phyloP scores from a whole-genome alignment of 495 filamentous ascomycete species.

The Aspergillus egyptiacus region DNA sequence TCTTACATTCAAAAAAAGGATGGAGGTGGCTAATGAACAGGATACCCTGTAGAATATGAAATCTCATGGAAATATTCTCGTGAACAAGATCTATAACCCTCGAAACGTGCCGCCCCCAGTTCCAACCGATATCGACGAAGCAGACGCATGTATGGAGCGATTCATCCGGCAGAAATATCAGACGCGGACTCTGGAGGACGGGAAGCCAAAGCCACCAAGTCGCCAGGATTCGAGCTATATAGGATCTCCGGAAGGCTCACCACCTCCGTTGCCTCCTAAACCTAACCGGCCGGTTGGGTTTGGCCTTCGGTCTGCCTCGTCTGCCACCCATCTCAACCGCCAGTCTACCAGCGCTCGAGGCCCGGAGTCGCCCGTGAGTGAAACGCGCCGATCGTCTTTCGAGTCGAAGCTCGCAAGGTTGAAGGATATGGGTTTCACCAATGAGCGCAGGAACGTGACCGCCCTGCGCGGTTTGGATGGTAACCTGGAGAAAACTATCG shows the following conservation, averaged over 20 bases:
- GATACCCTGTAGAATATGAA: constrained; percentile 69
- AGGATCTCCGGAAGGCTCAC: constrained; percentile 44
- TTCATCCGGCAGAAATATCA: constrained; percentile 95
- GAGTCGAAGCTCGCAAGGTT: constrained; percentile 69
- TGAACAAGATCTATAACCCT: constrained; percentile 85
- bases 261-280: constrained; percentile 82
- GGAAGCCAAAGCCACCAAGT: constrained; percentile 43
- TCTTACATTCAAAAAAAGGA: neutral
- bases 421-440: constrained; percentile 86
- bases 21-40: constrained; percentile 16
- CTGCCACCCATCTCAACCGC: constrained; percentile 52
- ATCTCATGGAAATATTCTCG: constrained; percentile 74
- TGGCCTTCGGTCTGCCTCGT: constrained; percentile 62
- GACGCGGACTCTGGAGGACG: constrained; percentile 51
- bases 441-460: constrained; percentile 72
- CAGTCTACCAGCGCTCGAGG: constrained; percentile 22
- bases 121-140: constrained; percentile 84
- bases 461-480: constrained; percentile 76
- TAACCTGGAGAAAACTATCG: constrained; percentile 76
- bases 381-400: constrained; percentile 34
- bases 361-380: constrained; percentile 24
- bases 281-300: constrained; percentile 71
- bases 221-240: constrained; percentile 35
- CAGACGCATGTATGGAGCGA: constrained; percentile 85
- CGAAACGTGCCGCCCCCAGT: constrained; percentile 71